phyloP scores from a whole-genome alignment of 2,329 filamentous ascomycete species.

The Neurospora sp. region DNA sequence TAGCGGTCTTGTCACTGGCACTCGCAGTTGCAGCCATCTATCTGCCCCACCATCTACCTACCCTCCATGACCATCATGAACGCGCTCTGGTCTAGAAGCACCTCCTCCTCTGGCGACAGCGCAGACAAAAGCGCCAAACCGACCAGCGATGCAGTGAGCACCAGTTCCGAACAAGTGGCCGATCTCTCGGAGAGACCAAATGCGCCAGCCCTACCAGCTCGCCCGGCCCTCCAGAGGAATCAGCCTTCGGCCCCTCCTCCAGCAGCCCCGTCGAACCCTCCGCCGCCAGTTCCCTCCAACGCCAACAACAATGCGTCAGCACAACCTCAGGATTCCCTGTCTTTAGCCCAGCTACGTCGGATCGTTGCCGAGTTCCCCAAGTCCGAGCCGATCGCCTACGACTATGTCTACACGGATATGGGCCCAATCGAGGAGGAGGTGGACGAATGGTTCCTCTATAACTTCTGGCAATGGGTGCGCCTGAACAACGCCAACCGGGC shows the following conservation, averaged over 20 bases:
- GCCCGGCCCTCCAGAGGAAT: slow-evolving; percentile 17
- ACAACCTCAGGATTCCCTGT: slow-evolving; percentile 57
- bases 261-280: slow-evolving; percentile 1
- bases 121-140: slow-evolving; percentile 3
- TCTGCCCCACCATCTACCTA: slow-evolving; percentile 1
- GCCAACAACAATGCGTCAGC: slow-evolving; percentile 4
- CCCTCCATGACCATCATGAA: slow-evolving; percentile 29
- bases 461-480: slow-evolving; percentile 73
- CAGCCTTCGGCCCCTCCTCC: slow-evolving; percentile 10
- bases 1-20: neutral
- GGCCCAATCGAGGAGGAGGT: slow-evolving; percentile 76
- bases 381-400: slow-evolving; percentile 64
- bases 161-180: neutral
- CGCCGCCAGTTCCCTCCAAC: slow-evolving; percentile 19
- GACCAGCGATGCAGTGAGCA: slow-evolving; percentile 2
- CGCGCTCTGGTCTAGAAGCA: slow-evolving; percentile 20
- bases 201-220: slow-evolving; percentile 5
- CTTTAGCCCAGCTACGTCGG: slow-evolving; percentile 61
- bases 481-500: slow-evolving; percentile 64
- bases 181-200: neutral
- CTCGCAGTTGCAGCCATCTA: neutral
- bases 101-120: slow-evolving; percentile 6
- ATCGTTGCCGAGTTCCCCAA: slow-evolving; percentile 67
- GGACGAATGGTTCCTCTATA: slow-evolving; percentile 96
- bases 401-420: slow-evolving; percentile 70